Conservation (phyloP, 805 yeast genomes). For the Candida namnaoensis region DNA sequence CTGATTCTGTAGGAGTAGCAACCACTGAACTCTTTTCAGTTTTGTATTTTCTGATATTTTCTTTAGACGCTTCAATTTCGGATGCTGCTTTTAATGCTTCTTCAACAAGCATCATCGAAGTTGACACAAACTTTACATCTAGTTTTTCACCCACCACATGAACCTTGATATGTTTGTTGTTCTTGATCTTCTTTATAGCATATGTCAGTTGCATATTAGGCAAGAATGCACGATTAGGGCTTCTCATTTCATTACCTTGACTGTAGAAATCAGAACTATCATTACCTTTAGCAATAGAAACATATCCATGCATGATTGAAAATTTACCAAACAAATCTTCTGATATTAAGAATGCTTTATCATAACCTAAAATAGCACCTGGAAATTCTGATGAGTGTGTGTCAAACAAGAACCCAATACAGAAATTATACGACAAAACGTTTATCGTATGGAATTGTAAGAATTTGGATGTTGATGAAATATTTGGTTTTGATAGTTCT, state of each 20-base stretch:
- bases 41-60: slow-evolving; percentile 8
- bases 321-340: slow-evolving; percentile 58
- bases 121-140: slow-evolving; percentile 56
- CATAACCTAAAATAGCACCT: slow-evolving; percentile 76
- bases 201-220: slow-evolving; percentile 60
- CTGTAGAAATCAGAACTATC: slow-evolving; percentile 41
- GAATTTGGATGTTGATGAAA: no score
- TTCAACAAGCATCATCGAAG: slow-evolving; percentile 47
- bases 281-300: slow-evolving; percentile 63
- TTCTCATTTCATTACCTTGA: slow-evolving; percentile 32
- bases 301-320: slow-evolving; percentile 57
- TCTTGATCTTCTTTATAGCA: slow-evolving; percentile 18
- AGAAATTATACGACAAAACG: slow-evolving; percentile 52
- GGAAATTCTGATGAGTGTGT: slow-evolving; percentile 32
- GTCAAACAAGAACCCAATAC: slow-evolving; percentile 77
- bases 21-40: background rate
- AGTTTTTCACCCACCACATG: slow-evolving; percentile 59
- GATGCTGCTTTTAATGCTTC: slow-evolving; percentile 38
- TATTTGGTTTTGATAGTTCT: background rate
- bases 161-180: slow-evolving; percentile 31
- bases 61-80: slow-evolving; percentile 27
- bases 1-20: background rate
- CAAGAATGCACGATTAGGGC: slow-evolving; percentile 54
- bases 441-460: slow-evolving; percentile 33
- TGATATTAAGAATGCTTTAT: slow-evolving; percentile 57